Conservation (phyloP, 1,284 basidiomycete genomes). For the Wallemia ichthyophaga region DNA sequence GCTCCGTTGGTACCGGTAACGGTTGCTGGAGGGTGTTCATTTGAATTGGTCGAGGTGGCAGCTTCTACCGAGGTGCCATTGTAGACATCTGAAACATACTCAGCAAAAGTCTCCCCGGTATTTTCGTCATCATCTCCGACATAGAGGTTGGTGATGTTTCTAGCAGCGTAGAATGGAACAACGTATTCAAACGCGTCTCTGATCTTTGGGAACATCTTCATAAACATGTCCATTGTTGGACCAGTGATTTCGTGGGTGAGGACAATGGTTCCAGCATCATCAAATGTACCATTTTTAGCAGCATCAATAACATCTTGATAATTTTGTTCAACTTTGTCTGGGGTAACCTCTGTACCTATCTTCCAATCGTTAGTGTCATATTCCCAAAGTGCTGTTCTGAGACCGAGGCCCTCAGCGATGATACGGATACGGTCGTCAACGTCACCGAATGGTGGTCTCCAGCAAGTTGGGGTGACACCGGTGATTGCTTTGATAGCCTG, state of each 20-base stretch:
- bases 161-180: background rate
- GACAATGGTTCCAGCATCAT: slow-evolving; percentile 16
- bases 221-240: slow-evolving; percentile 15
- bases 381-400: slow-evolving; percentile 22
- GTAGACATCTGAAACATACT: background rate
- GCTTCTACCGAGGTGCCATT: background rate
- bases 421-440: slow-evolving; percentile 23
- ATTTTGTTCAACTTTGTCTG: slow-evolving; percentile 16
- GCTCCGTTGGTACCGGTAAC: background rate
- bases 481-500: slow-evolving; percentile 21
- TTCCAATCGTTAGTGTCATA: slow-evolving; percentile 21
- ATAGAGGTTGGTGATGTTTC: background rate
- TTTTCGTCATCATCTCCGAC: background rate
- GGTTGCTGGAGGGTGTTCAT: background rate
- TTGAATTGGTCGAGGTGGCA: background rate
- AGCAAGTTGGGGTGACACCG: slow-evolving; percentile 21
- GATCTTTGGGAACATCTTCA: slow-evolving; percentile 13
- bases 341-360: slow-evolving; percentile 13
- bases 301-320: slow-evolving; percentile 18
- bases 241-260: slow-evolving; percentile 20
- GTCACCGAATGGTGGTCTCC: slow-evolving; percentile 16
- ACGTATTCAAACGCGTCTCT: slow-evolving; percentile 5
- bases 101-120: background rate
- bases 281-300: slow-evolving; percentile 15
- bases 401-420: slow-evolving; percentile 20